A percentile compares a stretch with the other conserved stretches of the same genome.
These are phyloP conservation scores for Metschnikowia arizonensis DNA, from an alignment of 805 yeast species.

Conservation along the genomic window DNA sequence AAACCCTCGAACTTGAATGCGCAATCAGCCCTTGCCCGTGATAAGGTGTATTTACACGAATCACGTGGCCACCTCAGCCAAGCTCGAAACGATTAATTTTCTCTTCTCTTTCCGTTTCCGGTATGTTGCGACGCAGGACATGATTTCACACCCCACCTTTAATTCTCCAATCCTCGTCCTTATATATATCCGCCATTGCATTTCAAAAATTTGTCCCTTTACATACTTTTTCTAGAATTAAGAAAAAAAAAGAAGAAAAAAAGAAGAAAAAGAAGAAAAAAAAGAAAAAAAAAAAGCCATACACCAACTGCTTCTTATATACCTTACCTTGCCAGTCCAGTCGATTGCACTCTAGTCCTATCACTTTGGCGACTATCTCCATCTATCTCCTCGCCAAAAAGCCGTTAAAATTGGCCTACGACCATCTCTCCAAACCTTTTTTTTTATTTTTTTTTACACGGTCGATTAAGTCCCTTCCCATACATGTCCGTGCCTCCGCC, in stretches of 20 bases:
- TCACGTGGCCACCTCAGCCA: not conserved
- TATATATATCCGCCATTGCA: too few relatives aligned
- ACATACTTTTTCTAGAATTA: too few relatives aligned
- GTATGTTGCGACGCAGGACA: not conserved
- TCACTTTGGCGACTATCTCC: not conserved
- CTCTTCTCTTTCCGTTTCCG: not conserved
- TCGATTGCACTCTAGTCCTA: too few relatives aligned
- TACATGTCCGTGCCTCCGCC: conserved; percentile 14
- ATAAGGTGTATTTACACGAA: not conserved
- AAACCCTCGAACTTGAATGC: too few relatives aligned
- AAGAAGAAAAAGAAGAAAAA: too few relatives aligned
- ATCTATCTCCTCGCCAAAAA: not conserved
- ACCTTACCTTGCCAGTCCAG: too few relatives aligned
- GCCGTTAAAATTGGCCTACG: not conserved
- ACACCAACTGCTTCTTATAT: too few relatives aligned
- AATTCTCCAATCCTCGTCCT: not conserved
- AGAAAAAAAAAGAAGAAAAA: too few relatives aligned
- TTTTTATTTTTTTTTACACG: not conserved
- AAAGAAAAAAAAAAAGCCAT: too few relatives aligned
- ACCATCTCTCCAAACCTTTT: not conserved
- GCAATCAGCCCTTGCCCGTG: too few relatives aligned
- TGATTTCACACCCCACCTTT: conserved; percentile 6
- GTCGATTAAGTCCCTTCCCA: too few relatives aligned
- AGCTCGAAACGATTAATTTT: not conserved
- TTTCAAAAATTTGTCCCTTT: too few relatives aligned